phyloP scores from a whole-genome alignment of 176 grass and related monocot species.

The sorghum (Sorghum bicolor) region Sorghum_bicolor_NCBIv3 NC_012870.2:546001-546500 shows the following conservation, averaged over 20 bases:
- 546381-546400: not conserved
- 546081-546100: constrained; percentile 89
- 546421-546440: not conserved
- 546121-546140: constrained; percentile 20
- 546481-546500: not conserved
- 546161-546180: not conserved
- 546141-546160: not conserved
- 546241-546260: not conserved
- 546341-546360: not conserved
- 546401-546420: not conserved
- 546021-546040: constrained; percentile 63
- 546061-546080: constrained; percentile 82
- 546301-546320: not conserved
- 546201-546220: not conserved
- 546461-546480: not conserved
- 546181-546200: not conserved
- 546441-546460: not conserved
- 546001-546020: constrained; percentile 65
- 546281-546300: not conserved
- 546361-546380: not conserved
- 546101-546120: constrained; percentile 22
- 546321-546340: constrained; percentile 1
- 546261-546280: not conserved
- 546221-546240: not conserved
- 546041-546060: constrained; percentile 65